phyloP scores from a whole-genome alignment of 768 basidiomycete genomes.

The Amanita muscaria region DNA sequence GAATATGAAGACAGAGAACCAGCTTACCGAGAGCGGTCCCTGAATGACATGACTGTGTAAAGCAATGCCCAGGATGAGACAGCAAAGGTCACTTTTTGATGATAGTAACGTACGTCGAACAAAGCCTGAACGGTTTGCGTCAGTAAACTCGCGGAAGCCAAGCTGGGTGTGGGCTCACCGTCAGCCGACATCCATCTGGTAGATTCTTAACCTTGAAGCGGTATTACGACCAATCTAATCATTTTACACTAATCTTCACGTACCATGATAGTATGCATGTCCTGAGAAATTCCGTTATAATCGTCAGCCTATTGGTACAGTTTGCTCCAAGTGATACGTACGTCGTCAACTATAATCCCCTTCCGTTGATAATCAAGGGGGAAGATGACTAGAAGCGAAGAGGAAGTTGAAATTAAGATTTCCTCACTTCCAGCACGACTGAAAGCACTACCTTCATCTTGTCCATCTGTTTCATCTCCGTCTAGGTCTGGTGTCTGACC shows the following conservation, averaged over 20 bases:
- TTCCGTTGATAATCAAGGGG: conserved; percentile 75
- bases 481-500: conserved; percentile 75
- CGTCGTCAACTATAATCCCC: conserved; percentile 72
- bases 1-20: too few species aligned
- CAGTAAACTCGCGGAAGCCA: neutral
- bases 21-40: conserved; percentile 31
- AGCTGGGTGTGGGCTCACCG: conserved; percentile 24
- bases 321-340: conserved; percentile 16
- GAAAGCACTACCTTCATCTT: conserved; percentile 55
- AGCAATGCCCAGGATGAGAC: neutral
- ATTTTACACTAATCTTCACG: neutral
- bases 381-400: conserved; percentile 54
- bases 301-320: neutral
- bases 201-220: conserved; percentile 31
- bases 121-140: conserved; percentile 27
- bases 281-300: conserved; percentile 27
- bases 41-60: conserved; percentile 39
- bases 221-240: too few species aligned
- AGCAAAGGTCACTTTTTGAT: neutral
- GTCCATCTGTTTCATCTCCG: conserved; percentile 74
- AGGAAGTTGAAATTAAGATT: neutral
- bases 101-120: conserved; percentile 34
- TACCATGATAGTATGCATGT: conserved; percentile 43
- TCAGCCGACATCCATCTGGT: conserved; percentile 41
- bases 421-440: neutral